A percentile compares a stretch with the other conserved stretches of the same genome.
Conservation (phyloP, 2,329 filamentous ascomycete species). For the Phyllosticta paracitricarpa region DNA sequence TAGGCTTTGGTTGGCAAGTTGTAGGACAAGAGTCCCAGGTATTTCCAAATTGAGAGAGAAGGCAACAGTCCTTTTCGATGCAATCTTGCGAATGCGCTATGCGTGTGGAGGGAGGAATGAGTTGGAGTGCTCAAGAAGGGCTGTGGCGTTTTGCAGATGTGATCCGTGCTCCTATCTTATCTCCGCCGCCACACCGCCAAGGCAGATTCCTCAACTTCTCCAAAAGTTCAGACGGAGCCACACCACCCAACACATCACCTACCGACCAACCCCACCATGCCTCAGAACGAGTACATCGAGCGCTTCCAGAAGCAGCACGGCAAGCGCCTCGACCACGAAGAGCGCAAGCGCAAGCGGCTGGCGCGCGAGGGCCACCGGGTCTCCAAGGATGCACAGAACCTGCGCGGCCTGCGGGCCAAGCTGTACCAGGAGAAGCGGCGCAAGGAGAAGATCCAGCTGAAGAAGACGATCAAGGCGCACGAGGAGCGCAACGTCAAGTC, state of each 20-base stretch:
- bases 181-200: background rate
- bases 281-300: slow-evolving; percentile 73
- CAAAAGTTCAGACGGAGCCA: background rate
- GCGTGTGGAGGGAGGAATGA: no score
- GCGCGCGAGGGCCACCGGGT: slow-evolving; percentile 85
- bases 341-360: slow-evolving; percentile 74
- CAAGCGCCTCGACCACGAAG: slow-evolving; percentile 66
- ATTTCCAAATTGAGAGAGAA: no score
- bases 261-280: slow-evolving; percentile 36
- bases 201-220: background rate
- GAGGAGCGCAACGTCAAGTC: slow-evolving; percentile 96
- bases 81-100: no score
- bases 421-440: slow-evolving; percentile 85
- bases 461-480: slow-evolving; percentile 62
- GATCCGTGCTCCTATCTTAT: background rate
- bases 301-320: slow-evolving; percentile 57
- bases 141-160: background rate
- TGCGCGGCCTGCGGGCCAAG: slow-evolving; percentile 86
- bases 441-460: slow-evolving; percentile 65
- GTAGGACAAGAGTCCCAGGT: no score
- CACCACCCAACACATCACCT: background rate
- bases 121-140: no score
- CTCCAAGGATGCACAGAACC: slow-evolving; percentile 84
- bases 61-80: no score
- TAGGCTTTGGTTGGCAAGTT: no score